Conservation (phyloP, 768 basidiomycete species). For the Psilocybe sp. region DNA sequence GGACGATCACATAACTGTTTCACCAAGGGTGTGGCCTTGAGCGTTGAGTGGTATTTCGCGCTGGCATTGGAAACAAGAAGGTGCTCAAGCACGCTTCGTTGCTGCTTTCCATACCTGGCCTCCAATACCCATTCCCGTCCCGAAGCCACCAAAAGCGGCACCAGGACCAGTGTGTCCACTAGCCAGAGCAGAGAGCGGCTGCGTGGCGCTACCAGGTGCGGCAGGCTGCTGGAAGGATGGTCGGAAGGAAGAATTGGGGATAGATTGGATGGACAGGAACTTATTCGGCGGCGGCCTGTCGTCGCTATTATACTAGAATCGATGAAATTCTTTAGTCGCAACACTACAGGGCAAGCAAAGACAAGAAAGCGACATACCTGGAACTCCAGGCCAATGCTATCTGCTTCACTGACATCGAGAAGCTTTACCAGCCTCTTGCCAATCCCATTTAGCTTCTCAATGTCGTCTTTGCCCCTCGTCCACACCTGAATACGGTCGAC, state of each 20-base stretch:
- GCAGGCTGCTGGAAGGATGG: slow-evolving; percentile 50
- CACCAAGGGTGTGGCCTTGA: too few species aligned
- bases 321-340: slow-evolving; percentile 16
- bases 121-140: slow-evolving; percentile 23
- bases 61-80: too few species aligned
- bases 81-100: slow-evolving; percentile 10
- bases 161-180: slow-evolving; percentile 1
- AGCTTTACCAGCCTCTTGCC: slow-evolving; percentile 81
- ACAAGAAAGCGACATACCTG: slow-evolving; percentile 51
- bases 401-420: slow-evolving; percentile 80
- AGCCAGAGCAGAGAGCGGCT: slow-evolving; percentile 2
- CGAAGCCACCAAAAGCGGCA: slow-evolving; percentile 21
- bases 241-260: slow-evolving; percentile 66
- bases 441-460: slow-evolving; percentile 79
- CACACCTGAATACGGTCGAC: slow-evolving; percentile 91
- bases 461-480: slow-evolving; percentile 83
- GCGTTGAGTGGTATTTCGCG: too few species aligned
- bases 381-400: slow-evolving; percentile 86
- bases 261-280: slow-evolving; percentile 75
- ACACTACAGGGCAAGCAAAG: neutral
- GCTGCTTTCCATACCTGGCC: slow-evolving; percentile 17
- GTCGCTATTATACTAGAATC: slow-evolving; percentile 76
- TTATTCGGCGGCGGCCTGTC: slow-evolving; percentile 80
- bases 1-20: too few species aligned
- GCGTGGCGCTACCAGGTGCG: slow-evolving; percentile 1